Evolutionary conservation across 495 filamentous ascomycete genomes (phyloP).

Genomic region (Podospora australis): DNA sequence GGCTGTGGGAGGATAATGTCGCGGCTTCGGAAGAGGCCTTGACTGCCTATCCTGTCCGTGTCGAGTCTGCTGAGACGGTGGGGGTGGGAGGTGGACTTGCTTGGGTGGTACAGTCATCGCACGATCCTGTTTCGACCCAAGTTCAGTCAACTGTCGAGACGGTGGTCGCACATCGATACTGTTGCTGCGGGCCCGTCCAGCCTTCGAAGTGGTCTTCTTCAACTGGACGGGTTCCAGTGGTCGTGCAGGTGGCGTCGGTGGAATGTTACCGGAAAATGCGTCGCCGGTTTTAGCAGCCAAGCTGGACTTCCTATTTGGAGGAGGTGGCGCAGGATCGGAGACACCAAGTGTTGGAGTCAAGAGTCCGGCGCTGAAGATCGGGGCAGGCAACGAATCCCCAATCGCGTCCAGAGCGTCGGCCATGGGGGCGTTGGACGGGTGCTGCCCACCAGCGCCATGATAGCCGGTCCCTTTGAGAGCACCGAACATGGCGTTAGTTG

Average conservation of each 20-base stretch:
- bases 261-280: conserved; percentile 7
- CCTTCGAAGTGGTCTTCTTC: conserved; percentile 21
- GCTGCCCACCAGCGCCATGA: conserved; percentile 19
- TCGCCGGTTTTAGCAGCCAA: conserved; percentile 32
- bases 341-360: conserved; percentile 9
- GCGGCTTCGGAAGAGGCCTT: conserved; percentile 25
- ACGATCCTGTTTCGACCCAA: conserved; percentile 13
- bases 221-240: conserved; percentile 18
- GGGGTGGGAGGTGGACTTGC: conserved; percentile 17
- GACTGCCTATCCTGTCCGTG: conserved; percentile 7
- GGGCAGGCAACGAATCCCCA: conserved; percentile 25
- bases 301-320: conserved; percentile 39
- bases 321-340: conserved; percentile 24
- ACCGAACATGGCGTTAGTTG: conserved; percentile 38
- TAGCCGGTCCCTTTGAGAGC: conserved; percentile 31
- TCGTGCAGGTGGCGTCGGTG: conserved; percentile 14
- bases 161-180: conserved; percentile 29
- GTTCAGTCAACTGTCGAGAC: conserved; percentile 6
- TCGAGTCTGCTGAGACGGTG: conserved; percentile 2
- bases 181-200: conserved; percentile 28
- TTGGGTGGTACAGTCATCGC: conserved; percentile 28
- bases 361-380: conserved; percentile 23
- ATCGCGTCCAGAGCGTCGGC: conserved; percentile 35
- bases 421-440: conserved; percentile 18
- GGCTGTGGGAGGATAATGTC: conserved; percentile 42